These are phyloP conservation scores for Tephrocybe sp. DNA, from an alignment of 768 basidiomycete species.

Conservation along the genomic window DNA sequence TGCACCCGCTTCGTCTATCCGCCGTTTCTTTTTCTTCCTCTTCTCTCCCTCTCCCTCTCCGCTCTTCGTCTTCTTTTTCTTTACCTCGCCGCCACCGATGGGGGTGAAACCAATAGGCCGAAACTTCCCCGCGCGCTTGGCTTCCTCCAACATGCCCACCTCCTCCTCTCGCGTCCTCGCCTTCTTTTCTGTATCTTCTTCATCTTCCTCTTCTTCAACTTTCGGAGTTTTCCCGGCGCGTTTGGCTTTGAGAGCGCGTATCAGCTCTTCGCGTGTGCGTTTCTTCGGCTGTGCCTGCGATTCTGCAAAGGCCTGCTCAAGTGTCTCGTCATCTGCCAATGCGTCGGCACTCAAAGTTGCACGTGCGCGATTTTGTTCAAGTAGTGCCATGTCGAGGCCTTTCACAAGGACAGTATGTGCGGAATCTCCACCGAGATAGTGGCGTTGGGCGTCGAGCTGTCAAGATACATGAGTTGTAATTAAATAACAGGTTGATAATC, in stretches of 20 bases:
- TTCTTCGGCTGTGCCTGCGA: conserved; percentile 44
- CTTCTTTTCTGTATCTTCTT: conserved; percentile 23
- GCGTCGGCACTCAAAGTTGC: conserved; percentile 35
- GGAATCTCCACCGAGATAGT: conserved; percentile 82
- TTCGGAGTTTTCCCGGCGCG: conserved; percentile 29
- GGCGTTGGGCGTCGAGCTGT: conserved; percentile 75
- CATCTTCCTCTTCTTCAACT: conserved; percentile 12
- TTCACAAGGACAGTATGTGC: conserved; percentile 88
- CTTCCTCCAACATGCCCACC: conserved; percentile 36
- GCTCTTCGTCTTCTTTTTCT: conserved; percentile 51
- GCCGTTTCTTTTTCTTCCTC: conserved; percentile 60
- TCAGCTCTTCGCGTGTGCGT: conserved; percentile 75
- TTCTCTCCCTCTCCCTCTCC: conserved; percentile 36
- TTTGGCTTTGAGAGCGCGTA: conserved; percentile 71
- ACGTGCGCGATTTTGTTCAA: conserved; percentile 82
- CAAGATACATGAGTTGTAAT: conserved; percentile 1
- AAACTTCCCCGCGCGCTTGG: conserved; percentile 52
- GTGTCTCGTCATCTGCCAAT: conserved; percentile 73
- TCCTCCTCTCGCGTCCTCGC: conserved; percentile 29
- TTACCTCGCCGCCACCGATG: conserved; percentile 44
- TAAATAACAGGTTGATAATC: background rate
- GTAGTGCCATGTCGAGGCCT: conserved; percentile 83
- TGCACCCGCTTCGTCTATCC: conserved; percentile 28
- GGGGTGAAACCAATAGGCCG: conserved; percentile 71
- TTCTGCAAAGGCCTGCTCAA: conserved; percentile 67